Evolutionary conservation across 2,329 filamentous ascomycete species (phyloP).

Genomic region (Dissoconium aciculare): DNA sequence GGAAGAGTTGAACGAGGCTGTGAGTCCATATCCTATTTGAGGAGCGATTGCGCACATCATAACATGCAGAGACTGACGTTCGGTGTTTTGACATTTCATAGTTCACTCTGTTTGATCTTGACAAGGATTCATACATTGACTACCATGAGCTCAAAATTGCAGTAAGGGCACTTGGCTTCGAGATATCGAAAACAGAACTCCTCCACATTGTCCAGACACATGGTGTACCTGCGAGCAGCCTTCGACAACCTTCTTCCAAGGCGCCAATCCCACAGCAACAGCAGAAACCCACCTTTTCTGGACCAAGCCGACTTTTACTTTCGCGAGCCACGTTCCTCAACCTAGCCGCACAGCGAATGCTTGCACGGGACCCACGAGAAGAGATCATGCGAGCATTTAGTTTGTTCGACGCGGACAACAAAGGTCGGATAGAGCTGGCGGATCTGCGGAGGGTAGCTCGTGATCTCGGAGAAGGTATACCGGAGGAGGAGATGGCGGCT

Average conservation of each 20-base stretch:
- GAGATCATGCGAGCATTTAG: conserved; percentile 85
- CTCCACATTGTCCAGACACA: conserved; percentile 66
- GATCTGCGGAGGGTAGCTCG: conserved; percentile 77
- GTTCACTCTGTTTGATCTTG: conserved; percentile 93
- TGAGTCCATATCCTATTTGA: conserved; percentile 35
- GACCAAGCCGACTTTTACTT: conserved; percentile 51
- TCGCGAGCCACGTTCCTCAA: conserved; percentile 57
- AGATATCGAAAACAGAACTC: conserved; percentile 73
- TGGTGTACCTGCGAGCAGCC: conserved; percentile 43
- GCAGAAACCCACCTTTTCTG: conserved; percentile 22
- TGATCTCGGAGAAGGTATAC: conserved; percentile 81
- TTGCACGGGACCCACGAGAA: conserved; percentile 70
- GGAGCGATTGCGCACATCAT: neutral
- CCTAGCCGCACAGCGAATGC: conserved; percentile 62
- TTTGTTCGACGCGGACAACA: conserved; percentile 83
- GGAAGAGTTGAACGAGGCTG: conserved; percentile 86
- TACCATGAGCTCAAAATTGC: conserved; percentile 98
- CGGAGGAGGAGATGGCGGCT: conserved; percentile 78
- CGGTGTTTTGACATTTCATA: conserved; percentile 24
- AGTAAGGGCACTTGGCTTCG: conserved; percentile 87
- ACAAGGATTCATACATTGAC: conserved; percentile 86
- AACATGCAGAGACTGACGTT: conserved; percentile 11
- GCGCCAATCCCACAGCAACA: conserved; percentile 16
- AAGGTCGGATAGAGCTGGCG: conserved; percentile 77
- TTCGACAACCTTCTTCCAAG: conserved; percentile 37